Evolutionary conservation across 2,329 filamentous ascomycete genomes (phyloP).

Genomic region (Myriosclerotinia curreyana): DNA sequence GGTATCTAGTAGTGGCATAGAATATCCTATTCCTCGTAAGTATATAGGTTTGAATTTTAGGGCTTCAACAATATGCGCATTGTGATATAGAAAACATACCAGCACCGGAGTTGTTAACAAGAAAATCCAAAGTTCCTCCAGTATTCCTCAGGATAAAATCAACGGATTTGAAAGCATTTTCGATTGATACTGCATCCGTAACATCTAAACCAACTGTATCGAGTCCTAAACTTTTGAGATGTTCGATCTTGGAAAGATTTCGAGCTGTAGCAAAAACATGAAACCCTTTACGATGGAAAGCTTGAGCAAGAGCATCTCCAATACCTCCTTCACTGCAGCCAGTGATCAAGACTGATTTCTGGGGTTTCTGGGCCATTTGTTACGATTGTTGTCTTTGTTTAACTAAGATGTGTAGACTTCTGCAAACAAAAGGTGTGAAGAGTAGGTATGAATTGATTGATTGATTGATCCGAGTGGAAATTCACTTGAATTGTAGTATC

Average conservation of each 20-base stretch:
- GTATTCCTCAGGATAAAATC: conserved; percentile 30
- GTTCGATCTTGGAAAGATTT: conserved; percentile 39
- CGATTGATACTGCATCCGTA: conserved; percentile 41
- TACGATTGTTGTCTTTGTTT: not conserved
- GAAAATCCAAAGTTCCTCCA: conserved; percentile 42
- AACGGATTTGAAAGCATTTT: conserved; percentile 38
- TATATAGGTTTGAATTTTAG: conserved; percentile 8
- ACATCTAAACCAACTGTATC: conserved; percentile 44
- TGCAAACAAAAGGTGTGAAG: not conserved
- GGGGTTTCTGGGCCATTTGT: conserved; percentile 24
- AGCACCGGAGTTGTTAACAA: conserved; percentile 47
- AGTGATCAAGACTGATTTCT: conserved; percentile 41
- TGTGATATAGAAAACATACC: conserved; percentile 23
- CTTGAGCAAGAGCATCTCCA: conserved; percentile 43
- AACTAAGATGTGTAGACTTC: not conserved
- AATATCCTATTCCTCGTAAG: conserved; percentile 31
- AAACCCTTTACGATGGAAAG: conserved; percentile 41
- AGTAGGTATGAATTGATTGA: not conserved
- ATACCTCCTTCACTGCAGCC: conserved; percentile 43
- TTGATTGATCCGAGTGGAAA: conserved; percentile 10
- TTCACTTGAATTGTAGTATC: not conserved
- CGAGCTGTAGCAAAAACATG: conserved; percentile 45
- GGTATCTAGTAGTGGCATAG: conserved; percentile 39
- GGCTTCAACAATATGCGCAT: conserved; percentile 19
- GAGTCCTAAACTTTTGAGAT: conserved; percentile 36